Percentiles rank a stretch among this genome's conserved stretches.
These are phyloP conservation scores for Glomus cerebriforme DNA, from an alignment of 192 early-diverging fungal genomes.

Conservation along the genomic window DNA sequence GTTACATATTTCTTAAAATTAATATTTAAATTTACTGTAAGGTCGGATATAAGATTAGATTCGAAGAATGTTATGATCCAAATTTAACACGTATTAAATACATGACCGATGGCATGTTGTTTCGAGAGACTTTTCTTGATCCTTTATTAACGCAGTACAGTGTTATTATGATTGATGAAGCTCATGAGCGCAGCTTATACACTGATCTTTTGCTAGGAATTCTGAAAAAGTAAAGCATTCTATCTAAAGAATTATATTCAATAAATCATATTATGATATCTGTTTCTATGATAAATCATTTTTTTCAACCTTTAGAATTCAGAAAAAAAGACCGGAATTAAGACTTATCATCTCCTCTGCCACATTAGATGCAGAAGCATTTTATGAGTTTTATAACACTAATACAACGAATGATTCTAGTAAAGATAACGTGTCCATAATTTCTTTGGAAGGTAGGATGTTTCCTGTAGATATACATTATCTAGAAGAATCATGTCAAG, in stretches of 20 bases:
- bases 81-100: slow-evolving; percentile 71
- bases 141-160: slow-evolving; percentile 75
- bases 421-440: slow-evolving; percentile 61
- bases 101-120: slow-evolving; percentile 88
- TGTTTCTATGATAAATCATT: not conserved
- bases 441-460: slow-evolving; percentile 75
- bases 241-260: not conserved
- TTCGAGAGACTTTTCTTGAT: slow-evolving; percentile 89
- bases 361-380: slow-evolving; percentile 77
- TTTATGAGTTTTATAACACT: slow-evolving; percentile 71
- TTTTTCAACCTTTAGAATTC: slow-evolving; percentile 53
- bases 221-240: slow-evolving; percentile 69
- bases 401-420: slow-evolving; percentile 42
- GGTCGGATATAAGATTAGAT: slow-evolving; percentile 80
- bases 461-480: slow-evolving; percentile 73
- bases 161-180: slow-evolving; percentile 94
- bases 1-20: not conserved
- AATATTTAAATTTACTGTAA: not conserved
- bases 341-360: slow-evolving; percentile 77
- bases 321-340: slow-evolving; percentile 69
- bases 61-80: slow-evolving; percentile 65
- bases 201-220: slow-evolving; percentile 77
- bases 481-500: slow-evolving; percentile 53
- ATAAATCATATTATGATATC: not conserved
- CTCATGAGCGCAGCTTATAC: slow-evolving; percentile 93